Conservation (phyloP, 2,329 filamentous ascomycete species). For the Fusarium sp. region DNA sequence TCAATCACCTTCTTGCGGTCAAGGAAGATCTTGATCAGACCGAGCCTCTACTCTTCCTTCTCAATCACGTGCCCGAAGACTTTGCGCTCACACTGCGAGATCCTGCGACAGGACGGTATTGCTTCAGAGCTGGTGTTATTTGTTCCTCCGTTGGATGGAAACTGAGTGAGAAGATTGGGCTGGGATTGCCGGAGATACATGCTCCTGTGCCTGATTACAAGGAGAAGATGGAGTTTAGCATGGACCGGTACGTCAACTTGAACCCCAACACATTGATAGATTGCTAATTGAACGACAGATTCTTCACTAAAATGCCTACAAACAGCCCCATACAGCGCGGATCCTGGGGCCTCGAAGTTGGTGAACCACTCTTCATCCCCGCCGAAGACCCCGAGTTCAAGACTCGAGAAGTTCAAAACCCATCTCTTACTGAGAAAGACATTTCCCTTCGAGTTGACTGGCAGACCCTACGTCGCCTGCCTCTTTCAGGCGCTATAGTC, state of each 20-base stretch:
- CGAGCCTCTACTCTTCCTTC: constrained; percentile 72
- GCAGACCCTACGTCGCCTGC: constrained; percentile 83
- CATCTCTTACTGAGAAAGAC: constrained; percentile 63
- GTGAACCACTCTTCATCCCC: constrained; percentile 77
- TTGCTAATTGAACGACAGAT: constrained; percentile 55
- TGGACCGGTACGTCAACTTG: constrained; percentile 71
- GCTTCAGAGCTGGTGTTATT: constrained; percentile 77
- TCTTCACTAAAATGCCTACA: constrained; percentile 79
- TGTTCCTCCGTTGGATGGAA: constrained; percentile 86
- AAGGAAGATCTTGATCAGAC: constrained; percentile 66
- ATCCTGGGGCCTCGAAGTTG: constrained; percentile 83
- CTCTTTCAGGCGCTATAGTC: constrained; percentile 76
- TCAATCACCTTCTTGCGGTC: constrained; percentile 73
- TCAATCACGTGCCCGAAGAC: constrained; percentile 84
- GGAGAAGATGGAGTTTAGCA: constrained; percentile 86
- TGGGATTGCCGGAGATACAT: constrained; percentile 76
- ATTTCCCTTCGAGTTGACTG: constrained; percentile 82
- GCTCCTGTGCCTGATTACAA: constrained; percentile 80
- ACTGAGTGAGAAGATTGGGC: constrained; percentile 75
- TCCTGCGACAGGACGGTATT: constrained; percentile 74
- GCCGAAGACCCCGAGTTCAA: constrained; percentile 70
- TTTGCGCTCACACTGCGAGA: constrained; percentile 80
- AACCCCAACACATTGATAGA: rapidly evolving
- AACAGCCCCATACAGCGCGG: constrained; percentile 82
- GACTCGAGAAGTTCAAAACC: constrained; percentile 65